phyloP scores from a whole-genome alignment of 192 early-diverging fungal genomes.

The Thamnidium elegans region DNA sequence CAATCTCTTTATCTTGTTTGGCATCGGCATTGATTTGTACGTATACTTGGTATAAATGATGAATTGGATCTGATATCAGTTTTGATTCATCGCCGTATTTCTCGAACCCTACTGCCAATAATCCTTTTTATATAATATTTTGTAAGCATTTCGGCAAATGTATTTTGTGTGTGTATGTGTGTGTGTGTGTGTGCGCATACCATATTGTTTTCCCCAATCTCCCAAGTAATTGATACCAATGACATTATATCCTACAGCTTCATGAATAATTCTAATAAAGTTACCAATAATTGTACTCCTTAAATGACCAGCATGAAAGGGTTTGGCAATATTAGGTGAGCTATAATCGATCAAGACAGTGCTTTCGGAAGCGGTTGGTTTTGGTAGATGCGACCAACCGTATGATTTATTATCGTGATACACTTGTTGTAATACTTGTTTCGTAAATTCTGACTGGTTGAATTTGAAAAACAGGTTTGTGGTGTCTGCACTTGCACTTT shows the following conservation, averaged over 20 bases:
- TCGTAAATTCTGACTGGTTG: too few relatives aligned
- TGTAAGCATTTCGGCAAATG: too few relatives aligned
- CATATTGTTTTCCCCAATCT: constrained; percentile 99
- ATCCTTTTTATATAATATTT: constrained; percentile 25
- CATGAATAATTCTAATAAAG: constrained; percentile 72
- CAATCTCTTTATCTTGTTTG: constrained; percentile 52
- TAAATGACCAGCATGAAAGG: constrained; percentile 95
- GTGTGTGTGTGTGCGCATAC: too few relatives aligned
- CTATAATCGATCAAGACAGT: constrained; percentile 86
- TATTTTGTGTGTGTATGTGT: too few relatives aligned
- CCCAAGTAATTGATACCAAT: constrained; percentile 94
- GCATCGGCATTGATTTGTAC: constrained; percentile 78
- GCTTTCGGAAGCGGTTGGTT: not conserved
- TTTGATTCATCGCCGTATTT: constrained; percentile 69
- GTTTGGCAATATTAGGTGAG: constrained; percentile 97
- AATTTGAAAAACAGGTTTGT: too few relatives aligned
- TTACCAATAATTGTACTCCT: constrained; percentile 95
- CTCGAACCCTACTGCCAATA: constrained; percentile 86
- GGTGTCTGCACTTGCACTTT: too few relatives aligned
- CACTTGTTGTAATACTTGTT: too few relatives aligned
- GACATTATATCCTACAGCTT: constrained; percentile 77
- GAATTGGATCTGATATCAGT: constrained; percentile 75
- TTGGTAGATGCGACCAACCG: too few relatives aligned
- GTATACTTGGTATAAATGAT: constrained; percentile 88
- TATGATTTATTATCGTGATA: too few relatives aligned